phyloP scores from a whole-genome alignment of 306 rosid species.

The Lathyrus tuberosus region DNA sequence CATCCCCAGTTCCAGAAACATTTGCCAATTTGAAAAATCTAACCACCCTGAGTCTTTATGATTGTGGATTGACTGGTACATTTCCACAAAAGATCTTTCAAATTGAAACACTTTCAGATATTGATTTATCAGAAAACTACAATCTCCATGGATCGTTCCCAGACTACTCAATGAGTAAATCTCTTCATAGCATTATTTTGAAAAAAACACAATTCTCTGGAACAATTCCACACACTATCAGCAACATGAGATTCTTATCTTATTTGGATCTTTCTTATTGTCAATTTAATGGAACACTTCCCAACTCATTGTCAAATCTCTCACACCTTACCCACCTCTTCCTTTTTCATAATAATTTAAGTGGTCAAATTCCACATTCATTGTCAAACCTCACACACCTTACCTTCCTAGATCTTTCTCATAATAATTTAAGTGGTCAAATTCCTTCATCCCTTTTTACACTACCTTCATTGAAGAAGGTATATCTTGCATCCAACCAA shows the following conservation, averaged over 20 bases:
- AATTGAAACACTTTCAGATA: constrained; percentile 4
- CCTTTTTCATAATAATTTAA: no score
- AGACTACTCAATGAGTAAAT: no score
- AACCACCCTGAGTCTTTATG: no score
- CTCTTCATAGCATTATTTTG: no score
- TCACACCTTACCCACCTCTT: no score
- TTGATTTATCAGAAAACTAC: not conserved
- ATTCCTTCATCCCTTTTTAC: constrained; percentile 9
- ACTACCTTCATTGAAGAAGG: constrained; percentile 11
- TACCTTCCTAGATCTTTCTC: not conserved
- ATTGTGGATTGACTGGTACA: not conserved
- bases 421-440: not conserved
- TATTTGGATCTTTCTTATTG: no score
- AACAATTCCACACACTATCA: no score
- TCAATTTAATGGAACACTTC: not conserved
- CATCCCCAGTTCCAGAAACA: constrained; percentile 17
- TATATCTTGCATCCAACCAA: no score
- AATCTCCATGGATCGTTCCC: not conserved
- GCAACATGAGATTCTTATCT: no score
- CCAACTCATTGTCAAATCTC: not conserved
- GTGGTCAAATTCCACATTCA: not conserved
- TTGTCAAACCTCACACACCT: constrained; percentile 13
- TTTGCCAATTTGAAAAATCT: not conserved
- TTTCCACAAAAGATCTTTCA: constrained; percentile 41
- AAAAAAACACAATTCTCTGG: no score